Base-by-base conservation (phyloP, 257 asterid species). In the Ilex aquifolium region DNA sequence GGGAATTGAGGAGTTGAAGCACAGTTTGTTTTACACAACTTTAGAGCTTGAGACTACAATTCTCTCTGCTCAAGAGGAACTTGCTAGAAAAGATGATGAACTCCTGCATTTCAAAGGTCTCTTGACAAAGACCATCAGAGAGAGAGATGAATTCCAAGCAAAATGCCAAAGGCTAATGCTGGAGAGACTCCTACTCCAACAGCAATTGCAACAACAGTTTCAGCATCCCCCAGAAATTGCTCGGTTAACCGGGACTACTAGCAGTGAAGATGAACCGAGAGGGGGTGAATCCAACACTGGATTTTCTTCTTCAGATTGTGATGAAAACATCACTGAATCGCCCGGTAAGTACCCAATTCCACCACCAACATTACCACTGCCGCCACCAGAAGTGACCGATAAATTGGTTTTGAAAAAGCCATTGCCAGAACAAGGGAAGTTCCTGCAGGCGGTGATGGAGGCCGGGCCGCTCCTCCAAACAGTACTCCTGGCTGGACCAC, bases 381-480 rank as follows among this genome's bases (percentile, higher is more conserved):
- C 14, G 10, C 4, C 31, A 53, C 57, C 29, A 0, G 88, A 83
- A 15, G 52, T 69, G 48, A 60, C 64, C 0, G 93, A 79, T 32
- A 68, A 63, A 46, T 54, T 83, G 7, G 40, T 74, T 16, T 59
- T 62, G 2, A 78, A 65, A 31, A 82, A 66, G 73, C 79, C 93
- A 15, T 54, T 92, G 75, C 98, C 97, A 0, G 91, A 87, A 56
- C 81, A 87, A 50, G 95, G 97, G 5, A 87, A 89, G 76, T 89
- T 85, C 81, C 65, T 89, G 79, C 83, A 85, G 73, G 88, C 99
- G 7, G 96, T 90, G 57, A 81, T 84, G 94, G 94, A 85, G 15
- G 99, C 96, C 1, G 99, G 99, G 57, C 97, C 99, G 1, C 85
- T 93, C 30, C 87, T 90, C 44, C 97, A 93, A 51, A 89, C 95